Base-by-base conservation (phyloP, 225 moss, liverwort and hornwort genomes). In the Pseudoscleropodium purum region DNA sequence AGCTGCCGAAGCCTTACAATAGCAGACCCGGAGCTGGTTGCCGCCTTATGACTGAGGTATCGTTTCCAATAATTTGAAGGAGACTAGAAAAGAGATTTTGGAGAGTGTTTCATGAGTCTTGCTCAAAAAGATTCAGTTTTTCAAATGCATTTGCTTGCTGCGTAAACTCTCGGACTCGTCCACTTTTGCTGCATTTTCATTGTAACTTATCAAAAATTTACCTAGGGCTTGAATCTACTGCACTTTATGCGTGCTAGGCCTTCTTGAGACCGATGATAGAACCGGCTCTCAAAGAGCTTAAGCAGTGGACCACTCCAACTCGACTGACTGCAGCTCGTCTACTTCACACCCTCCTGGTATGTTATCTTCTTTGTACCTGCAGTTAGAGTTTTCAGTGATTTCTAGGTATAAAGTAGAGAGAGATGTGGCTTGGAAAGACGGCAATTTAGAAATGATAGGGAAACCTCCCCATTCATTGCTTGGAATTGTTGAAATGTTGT, bases 271-370 rank as follows among this genome's bases (percentile, higher is more conserved):
- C 90, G 45, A 88, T 98, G 85, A 91, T 98, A 61, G 86, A 62
- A 47, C 93, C 95, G 9, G 81, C 93, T 74, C 83, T 97, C 19
- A 88, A 93, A 61, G 97, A 98, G 92, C 91, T 98, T 65, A 92
- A 93, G 56, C 95, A 95, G 66, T 98, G 97, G 98, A 98, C 96
- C 33, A 92, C 57, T 83, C 93, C 93, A 82, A 94, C 91, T 49
- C 94, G 98, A 82, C 73, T 96, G 37, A 95, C 94, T 45, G 98
- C 96, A 90, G 95, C 98, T 73, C 95, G 98, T 86, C 93, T 98
- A 64, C 90, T 95, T 88, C 97, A 95, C 91, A 96, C 98, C 25
- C 92, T 96, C 54, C 30, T 97, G 95, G 98, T 96, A 87, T 24
- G 90, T 69, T 45, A 29, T 77, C 84, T 75, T 89, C 64, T 62